Percentiles rank a stretch among this genome's conserved stretches.
Conservation (phyloP, 2,329 filamentous ascomycete species). For the Sporothrix mexicana region DNA sequence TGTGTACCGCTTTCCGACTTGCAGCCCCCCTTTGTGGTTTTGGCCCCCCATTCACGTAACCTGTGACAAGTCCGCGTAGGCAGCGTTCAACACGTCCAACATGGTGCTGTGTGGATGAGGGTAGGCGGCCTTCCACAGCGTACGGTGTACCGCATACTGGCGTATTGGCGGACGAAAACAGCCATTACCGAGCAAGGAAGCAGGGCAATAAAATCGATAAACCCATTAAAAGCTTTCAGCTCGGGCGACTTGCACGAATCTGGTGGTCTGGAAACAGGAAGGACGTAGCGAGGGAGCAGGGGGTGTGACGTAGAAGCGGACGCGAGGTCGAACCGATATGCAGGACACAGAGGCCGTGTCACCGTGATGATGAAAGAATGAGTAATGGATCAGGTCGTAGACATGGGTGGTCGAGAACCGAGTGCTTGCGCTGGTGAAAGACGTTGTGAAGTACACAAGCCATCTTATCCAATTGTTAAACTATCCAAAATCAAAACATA, state of each 20-base stretch:
- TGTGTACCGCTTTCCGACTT: not conserved
- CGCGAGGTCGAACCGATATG: slow-evolving; percentile 5
- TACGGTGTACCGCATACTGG: not conserved
- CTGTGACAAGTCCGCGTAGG: no score
- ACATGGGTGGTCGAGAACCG: slow-evolving; percentile 3
- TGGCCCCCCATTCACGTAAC: not conserved
- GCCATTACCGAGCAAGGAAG: not conserved
- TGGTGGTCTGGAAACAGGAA: slow-evolving; percentile 17
- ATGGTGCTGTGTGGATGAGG: no score
- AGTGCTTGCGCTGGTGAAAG: not conserved
- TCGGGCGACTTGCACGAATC: not conserved
- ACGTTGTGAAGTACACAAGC: not conserved
- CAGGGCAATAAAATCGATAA: not conserved
- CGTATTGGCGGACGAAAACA: slow-evolving; percentile 5
- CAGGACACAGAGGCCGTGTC: not conserved
- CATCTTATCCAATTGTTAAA: not conserved
- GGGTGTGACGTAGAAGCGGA: slow-evolving; percentile 6
- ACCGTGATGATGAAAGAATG: slow-evolving; percentile 26
- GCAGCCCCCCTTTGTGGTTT: not conserved
- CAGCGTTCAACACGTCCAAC: no score
- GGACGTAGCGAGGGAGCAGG: slow-evolving; percentile 5
- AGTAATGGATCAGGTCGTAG: slow-evolving; percentile 20
- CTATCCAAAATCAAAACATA: not conserved
- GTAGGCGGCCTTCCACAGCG: no score
- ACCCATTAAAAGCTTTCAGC: not conserved